Conservation (phyloP, 2,329 filamentous ascomycete species). For the Verticillium nubilum region DNA sequence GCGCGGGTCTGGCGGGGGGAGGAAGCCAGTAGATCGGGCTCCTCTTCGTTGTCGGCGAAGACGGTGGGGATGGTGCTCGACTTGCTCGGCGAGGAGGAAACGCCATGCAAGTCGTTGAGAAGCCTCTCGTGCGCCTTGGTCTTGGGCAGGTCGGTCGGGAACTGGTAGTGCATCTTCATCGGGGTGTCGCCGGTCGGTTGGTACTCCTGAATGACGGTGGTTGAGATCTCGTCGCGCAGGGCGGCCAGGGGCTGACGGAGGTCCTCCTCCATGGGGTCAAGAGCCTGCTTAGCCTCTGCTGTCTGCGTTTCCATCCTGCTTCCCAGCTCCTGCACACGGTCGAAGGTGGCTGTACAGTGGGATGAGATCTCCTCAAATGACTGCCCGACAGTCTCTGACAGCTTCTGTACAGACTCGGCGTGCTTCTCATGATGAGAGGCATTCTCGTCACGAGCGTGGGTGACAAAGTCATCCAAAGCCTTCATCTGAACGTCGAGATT, state of each 20-base stretch:
- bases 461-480: slow-evolving; percentile 85
- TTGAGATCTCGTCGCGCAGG: slow-evolving; percentile 64
- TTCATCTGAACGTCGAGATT: slow-evolving; percentile 87
- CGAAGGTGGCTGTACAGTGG: slow-evolving; percentile 64
- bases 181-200: slow-evolving; percentile 81
- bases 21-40: slow-evolving; percentile 7
- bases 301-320: slow-evolving; percentile 60
- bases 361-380: slow-evolving; percentile 68
- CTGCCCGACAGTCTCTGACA: slow-evolving; percentile 64
- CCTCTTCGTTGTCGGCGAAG: slow-evolving; percentile 33
- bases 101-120: slow-evolving; percentile 33
- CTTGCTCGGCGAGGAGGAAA: slow-evolving; percentile 18
- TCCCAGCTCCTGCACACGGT: slow-evolving; percentile 63
- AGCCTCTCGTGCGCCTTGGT: slow-evolving; percentile 51
- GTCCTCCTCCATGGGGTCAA: slow-evolving; percentile 54
- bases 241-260: slow-evolving; percentile 65
- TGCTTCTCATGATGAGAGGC: slow-evolving; percentile 69
- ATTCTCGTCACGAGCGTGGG: slow-evolving; percentile 76
- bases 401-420: slow-evolving; percentile 54
- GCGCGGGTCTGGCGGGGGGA: slow-evolving; percentile 5
- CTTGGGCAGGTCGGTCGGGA: slow-evolving; percentile 70
- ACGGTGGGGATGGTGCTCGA: slow-evolving; percentile 19
- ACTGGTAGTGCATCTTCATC: slow-evolving; percentile 74
- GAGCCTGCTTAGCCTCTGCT: slow-evolving; percentile 48
- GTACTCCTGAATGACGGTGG: slow-evolving; percentile 70